Evolutionary conservation across 176 grass and related monocot species (phyloP), one percentile per base, ranked within the genome.

Genomic region (Typha latifolia): DNA sequence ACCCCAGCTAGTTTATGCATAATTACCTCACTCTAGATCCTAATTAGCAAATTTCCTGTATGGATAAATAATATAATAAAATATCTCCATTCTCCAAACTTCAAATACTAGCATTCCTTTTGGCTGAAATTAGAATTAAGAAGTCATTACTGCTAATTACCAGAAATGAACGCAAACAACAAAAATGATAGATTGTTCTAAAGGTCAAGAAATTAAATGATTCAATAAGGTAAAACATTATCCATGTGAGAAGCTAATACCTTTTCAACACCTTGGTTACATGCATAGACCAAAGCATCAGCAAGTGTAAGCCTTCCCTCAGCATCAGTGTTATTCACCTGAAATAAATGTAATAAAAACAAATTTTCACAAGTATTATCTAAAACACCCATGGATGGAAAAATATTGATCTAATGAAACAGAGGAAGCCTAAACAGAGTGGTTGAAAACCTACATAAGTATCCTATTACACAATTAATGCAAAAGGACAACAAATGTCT

Each of bases 281-380:
- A 93, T 76, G 94, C 94, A 79, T 97, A 97, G 19, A 97, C 75
- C 80, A 97, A 79, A 53, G 94, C 94, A 22, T 97, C 94, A 34
- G 89, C 94, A 66, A 97, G 94, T 16, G 94, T 97, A 72, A 97
- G 94, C 81, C 94, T 92, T 75, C 89, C 94, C 77, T 97, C 94
- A 0, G 94, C 89, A 79, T 97, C 94, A 76, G 94, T 97, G 61
- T 97, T 97, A 80, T 97, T 90, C 69, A 97, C 94, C 94, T 97
- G 67, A 72, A 78, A 47, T 16, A 78, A 53, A 18, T 34, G 13
- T 67, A 51, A 69, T 78, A 3, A 14, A 15, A 48, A 19, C 14
- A 55, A 55, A 57, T 15, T 15, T 57, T 57, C 52, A 21, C 15
- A 18, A 15, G 15, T 1, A 19, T 10, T 57, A 57, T 2, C 5